phyloP scores from a whole-genome alignment of 108 stramenopile species.

The Cylindrotheca fusiformis region DNA sequence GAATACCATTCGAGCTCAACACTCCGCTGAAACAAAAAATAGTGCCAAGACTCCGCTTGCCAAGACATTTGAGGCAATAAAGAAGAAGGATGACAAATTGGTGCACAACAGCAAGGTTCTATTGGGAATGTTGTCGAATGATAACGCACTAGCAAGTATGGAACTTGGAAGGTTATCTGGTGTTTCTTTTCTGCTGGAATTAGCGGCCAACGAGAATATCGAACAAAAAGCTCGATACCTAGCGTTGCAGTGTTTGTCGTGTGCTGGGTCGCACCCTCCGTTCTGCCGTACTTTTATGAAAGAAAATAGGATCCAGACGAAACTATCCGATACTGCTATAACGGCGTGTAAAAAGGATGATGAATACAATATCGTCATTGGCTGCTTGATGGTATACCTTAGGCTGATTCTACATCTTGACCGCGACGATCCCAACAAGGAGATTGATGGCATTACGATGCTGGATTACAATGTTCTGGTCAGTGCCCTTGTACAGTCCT shows the following conservation, averaged over 20 bases:
- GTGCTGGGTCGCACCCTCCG: slow-evolving; percentile 39
- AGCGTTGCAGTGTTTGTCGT: slow-evolving; percentile 36
- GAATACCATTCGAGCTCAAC: slow-evolving; percentile 48
- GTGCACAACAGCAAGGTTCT: slow-evolving; percentile 44
- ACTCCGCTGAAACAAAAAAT: slow-evolving; percentile 42
- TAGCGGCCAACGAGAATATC: slow-evolving; percentile 11
- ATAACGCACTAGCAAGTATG: slow-evolving; percentile 51
- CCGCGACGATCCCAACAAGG: slow-evolving; percentile 53
- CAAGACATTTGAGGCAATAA: slow-evolving; percentile 41
- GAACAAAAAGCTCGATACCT: slow-evolving; percentile 21
- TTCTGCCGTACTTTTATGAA: slow-evolving; percentile 35
- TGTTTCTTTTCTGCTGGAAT: slow-evolving; percentile 46
- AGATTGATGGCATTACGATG: slow-evolving; percentile 25
- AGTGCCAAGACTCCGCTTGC: slow-evolving; percentile 33
- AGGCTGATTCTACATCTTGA: slow-evolving; percentile 72
- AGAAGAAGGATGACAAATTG: slow-evolving; percentile 34
- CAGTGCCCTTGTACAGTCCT: slow-evolving; percentile 34
- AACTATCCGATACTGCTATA: slow-evolving; percentile 25
- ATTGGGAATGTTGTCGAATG: slow-evolving; percentile 57
- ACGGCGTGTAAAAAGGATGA: slow-evolving; percentile 6
- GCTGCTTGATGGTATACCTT: slow-evolving; percentile 57
- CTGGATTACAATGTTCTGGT: slow-evolving; percentile 21
- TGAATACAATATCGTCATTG: slow-evolving; percentile 38
- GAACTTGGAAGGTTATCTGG: slow-evolving; percentile 70
- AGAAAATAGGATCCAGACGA: slow-evolving; percentile 39